Percentiles rank a stretch among this genome's conserved stretches.
Evolutionary conservation across 441 rosid genomes (phyloP).

Genomic region (Corymbia citriodora): DNA sequence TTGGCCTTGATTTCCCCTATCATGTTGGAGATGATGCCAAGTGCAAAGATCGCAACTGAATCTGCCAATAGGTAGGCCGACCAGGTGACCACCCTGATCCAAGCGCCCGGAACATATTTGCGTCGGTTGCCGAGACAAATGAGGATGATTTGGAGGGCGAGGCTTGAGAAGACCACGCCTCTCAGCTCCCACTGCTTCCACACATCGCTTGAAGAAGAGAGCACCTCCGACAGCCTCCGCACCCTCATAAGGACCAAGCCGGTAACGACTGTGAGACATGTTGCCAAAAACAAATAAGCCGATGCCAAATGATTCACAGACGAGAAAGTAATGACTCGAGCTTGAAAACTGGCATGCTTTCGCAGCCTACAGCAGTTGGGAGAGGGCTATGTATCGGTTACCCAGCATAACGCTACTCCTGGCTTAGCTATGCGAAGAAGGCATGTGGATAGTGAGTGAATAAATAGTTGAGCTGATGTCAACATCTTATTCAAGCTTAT

Average conservation of each 20-base stretch:
- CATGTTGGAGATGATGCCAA: slow-evolving; percentile 22
- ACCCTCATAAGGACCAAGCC: too few species aligned
- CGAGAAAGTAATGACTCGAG: neutral
- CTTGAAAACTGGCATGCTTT: too few species aligned
- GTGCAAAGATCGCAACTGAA: slow-evolving; percentile 15
- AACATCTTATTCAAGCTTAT: too few species aligned
- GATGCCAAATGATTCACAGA: too few species aligned
- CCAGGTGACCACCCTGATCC: slow-evolving; percentile 19
- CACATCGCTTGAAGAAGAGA: neutral
- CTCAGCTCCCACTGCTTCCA: slow-evolving; percentile 36
- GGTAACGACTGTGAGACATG: too few species aligned
- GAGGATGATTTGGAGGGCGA: slow-evolving; percentile 21
- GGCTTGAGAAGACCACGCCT: slow-evolving; percentile 22
- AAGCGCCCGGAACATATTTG: slow-evolving; percentile 2
- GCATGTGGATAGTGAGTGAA: too few species aligned
- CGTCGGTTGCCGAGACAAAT: slow-evolving; percentile 15
- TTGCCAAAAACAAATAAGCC: too few species aligned
- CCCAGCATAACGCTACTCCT: neutral
- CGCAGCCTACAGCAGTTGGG: too few species aligned
- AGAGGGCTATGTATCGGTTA: too few species aligned
- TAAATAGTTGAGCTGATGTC: too few species aligned
- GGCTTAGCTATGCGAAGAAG: too few species aligned
- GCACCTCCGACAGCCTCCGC: neutral
- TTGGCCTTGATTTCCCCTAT: neutral
- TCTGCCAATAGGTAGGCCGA: slow-evolving; percentile 29